Evolutionary conservation across 2,329 filamentous ascomycete species (phyloP), one percentile per base, ranked within the genome.

Genomic region (Boeremia lycopersici): DNA sequence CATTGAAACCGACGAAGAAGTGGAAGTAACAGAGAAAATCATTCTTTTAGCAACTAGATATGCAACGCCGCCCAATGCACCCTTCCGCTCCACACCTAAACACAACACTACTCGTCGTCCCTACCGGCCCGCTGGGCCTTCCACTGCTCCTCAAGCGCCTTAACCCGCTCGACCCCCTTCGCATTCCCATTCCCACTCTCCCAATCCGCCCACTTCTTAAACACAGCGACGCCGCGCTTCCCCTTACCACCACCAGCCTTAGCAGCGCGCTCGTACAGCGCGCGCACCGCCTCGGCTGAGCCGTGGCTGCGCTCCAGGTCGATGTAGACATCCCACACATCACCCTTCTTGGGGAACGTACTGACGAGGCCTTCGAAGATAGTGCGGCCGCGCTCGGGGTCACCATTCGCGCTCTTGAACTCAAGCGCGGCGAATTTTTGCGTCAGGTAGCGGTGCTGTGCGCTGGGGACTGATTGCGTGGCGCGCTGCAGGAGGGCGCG

Each of bases 371-470:
- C 89, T 75, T 97, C 93, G 67, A 98, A 98, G 70, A 98, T 88
- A 25, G 96, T 99, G 15, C 96, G 89, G 9, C 95, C 95, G 54
- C 91, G 90, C 78, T 99, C 96, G 2, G 91, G 81, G 66, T 96
- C 90, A 49, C 93, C 93, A 67, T 89, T 86, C 7, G 86, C 76
- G 10, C 90, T 93, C 61, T 87, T 89, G 83, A 96, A 99, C 76
- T 99, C 95, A 19, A 99, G 84, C 15, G 90, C 89, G 0, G 90
- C 95, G 72, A 99, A 97, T 64, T 93, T 93, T 66, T 89, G 86
- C 51, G 93, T 91, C 0, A 96, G 83, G 57, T 86, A 84, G 34
- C 91, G 82, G 74, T 91, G 87, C 53, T 88, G 84, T 46, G 84
- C 83, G 17, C 81, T 74, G 25, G 89, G 87, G 2, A 99, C 86